A percentile compares a stretch with the other conserved stretches of the same genome.
Conservation (phyloP, 257 asterid genomes). For the Nicotiana tabacum region DNA sequence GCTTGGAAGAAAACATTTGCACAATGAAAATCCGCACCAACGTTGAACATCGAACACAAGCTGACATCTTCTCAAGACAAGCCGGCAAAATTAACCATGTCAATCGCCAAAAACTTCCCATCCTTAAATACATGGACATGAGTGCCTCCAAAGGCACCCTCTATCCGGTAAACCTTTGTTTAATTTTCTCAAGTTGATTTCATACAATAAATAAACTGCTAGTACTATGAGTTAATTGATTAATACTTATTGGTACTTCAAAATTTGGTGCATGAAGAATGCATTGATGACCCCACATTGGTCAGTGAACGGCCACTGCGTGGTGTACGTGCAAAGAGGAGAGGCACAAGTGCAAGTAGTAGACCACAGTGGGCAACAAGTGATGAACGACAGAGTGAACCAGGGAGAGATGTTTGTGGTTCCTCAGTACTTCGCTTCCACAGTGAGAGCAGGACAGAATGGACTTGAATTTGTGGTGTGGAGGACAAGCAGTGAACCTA, state of each 20-base stretch:
- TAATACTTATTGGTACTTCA: neutral
- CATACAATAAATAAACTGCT: neutral
- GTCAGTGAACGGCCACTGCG: slow-evolving; percentile 43
- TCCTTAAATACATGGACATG: slow-evolving; percentile 51
- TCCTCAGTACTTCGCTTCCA: slow-evolving; percentile 51
- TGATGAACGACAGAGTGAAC: slow-evolving; percentile 53
- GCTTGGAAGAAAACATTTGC: slow-evolving; percentile 72
- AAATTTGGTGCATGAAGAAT: slow-evolving; percentile 23
- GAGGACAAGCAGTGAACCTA: slow-evolving; percentile 53
- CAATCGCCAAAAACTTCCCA: slow-evolving; percentile 50
- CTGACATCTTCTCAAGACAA: slow-evolving; percentile 59
- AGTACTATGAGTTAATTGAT: neutral
- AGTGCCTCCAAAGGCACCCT: slow-evolving; percentile 53
- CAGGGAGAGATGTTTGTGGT: slow-evolving; percentile 64
- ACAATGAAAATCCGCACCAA: slow-evolving; percentile 36
- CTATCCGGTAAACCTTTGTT: slow-evolving; percentile 30
- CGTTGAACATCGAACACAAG: slow-evolving; percentile 41
- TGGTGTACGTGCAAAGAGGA: slow-evolving; percentile 50
- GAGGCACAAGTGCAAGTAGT: slow-evolving; percentile 49
- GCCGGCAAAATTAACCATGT: slow-evolving; percentile 61
- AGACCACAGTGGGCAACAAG: slow-evolving; percentile 36
- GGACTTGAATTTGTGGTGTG: slow-evolving; percentile 61
- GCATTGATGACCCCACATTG: slow-evolving; percentile 55
- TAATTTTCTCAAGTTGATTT: neutral
- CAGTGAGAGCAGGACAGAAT: slow-evolving; percentile 34